Evolutionary conservation across 1,284 basidiomycete genomes (phyloP).

Genomic region (Termitomyces sp.): DNA sequence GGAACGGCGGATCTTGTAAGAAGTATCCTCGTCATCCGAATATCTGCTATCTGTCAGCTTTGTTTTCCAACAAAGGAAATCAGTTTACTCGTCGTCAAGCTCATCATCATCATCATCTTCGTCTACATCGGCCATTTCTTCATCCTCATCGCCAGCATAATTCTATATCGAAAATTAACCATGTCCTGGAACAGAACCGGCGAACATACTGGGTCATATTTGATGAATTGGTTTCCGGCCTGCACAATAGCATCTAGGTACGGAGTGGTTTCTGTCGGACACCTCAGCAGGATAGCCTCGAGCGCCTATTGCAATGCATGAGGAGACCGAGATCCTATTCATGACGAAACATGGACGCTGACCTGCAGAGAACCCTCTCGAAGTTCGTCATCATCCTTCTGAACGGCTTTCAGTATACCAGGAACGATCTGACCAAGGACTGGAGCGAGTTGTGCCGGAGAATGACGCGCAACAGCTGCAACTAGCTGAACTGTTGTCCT

Average conservation of each 20-base stretch:
- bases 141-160: slow-evolving; percentile 85
- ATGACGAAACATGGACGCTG: slow-evolving; percentile 4
- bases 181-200: neutral
- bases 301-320: slow-evolving; percentile 52
- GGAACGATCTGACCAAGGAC: slow-evolving; percentile 60
- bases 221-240: slow-evolving; percentile 73
- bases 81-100: slow-evolving; percentile 53
- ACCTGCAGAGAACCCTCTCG: slow-evolving; percentile 76
- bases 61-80: slow-evolving; percentile 2
- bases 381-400: slow-evolving; percentile 75
- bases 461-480: slow-evolving; percentile 72
- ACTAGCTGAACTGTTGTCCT: slow-evolving; percentile 77
- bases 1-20: slow-evolving; percentile 94
- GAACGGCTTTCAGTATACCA: slow-evolving; percentile 60
- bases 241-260: slow-evolving; percentile 70
- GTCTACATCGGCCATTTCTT: slow-evolving; percentile 75
- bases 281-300: slow-evolving; percentile 79
- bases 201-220: slow-evolving; percentile 83
- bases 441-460: slow-evolving; percentile 59
- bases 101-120: slow-evolving; percentile 74
- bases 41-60: slow-evolving; percentile 49
- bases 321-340: neutral
- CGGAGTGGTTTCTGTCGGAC: slow-evolving; percentile 75
- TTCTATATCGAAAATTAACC: slow-evolving; percentile 49
- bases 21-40: slow-evolving; percentile 98